Evolutionary conservation across 192 early-diverging fungal species (phyloP), one percentile per base, ranked within the genome.

Genomic region (Endogone sp.): DNA sequence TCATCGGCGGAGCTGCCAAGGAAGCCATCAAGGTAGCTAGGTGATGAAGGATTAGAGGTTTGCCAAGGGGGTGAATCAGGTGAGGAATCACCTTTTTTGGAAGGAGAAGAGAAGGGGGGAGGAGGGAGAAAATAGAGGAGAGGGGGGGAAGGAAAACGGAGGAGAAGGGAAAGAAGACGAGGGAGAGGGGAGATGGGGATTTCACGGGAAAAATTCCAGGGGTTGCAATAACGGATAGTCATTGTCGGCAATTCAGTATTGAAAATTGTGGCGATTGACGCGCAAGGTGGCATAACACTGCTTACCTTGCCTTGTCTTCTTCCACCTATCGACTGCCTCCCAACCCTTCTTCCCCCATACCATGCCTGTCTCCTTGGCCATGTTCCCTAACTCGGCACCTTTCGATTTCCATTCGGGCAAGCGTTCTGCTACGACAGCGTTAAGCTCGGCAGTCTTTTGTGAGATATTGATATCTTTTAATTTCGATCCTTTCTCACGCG

Each of bases 321-420:
- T 73, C 76, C 76, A 78, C 16, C 68, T 65, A 26, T 78, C 72
- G 6, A 78, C 69, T 0, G 76, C 69, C 23, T 68, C 76, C 37
- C 72, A 69, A 13, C 71, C 76, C 37, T 65, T 66, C 25, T 72
- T 70, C 29, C 76, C 61, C 76, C 76, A 78, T 30, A 73, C 76
- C n/a, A 78, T 67, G 20, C 76, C 62, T 4, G 71, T 73, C 44
- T 78, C 76, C 56, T 66, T 66, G 24, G 76, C 76, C 23, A 57
- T 64, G n/a, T 57, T 71, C 13, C 72, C 61, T 57, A 73, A 70
- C 66, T 70, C 68, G n/a, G 58, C 64, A 57, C 76, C 66, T 16
- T 63, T 68, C 20, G 59, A 57, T 30, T 68, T 70, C 76, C 76
- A 78, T 65, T 78, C 76, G 3, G 76, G 76, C 24, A 78, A 28